Conservation (phyloP, 257 asterid species). For the Knoxia roxburghii region DNA sequence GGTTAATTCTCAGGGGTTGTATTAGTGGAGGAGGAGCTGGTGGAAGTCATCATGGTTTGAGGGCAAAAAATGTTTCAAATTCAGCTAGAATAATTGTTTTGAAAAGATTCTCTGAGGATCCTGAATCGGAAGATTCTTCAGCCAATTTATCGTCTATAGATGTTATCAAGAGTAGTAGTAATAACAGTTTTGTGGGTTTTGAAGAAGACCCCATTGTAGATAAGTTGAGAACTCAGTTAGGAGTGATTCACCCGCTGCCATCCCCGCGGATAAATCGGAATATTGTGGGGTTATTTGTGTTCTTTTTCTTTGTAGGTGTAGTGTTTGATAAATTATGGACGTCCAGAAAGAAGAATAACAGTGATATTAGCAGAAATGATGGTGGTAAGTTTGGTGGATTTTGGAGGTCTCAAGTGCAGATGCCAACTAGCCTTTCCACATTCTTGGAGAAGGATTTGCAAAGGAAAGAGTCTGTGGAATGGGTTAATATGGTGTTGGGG, state of each 20-base stretch:
- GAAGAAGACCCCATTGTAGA: conserved; percentile 89
- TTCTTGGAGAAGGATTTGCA: conserved; percentile 79
- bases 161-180: conserved; percentile 17
- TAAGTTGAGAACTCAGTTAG: conserved; percentile 86
- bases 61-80: conserved; percentile 11
- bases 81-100: conserved; percentile 45
- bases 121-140: conserved; percentile 24
- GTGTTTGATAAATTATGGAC: conserved; percentile 87
- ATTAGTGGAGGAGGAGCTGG: conserved; percentile 35
- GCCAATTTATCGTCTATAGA: conserved; percentile 27
- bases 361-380: conserved; percentile 11
- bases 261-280: conserved; percentile 64
- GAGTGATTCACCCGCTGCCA: conserved; percentile 88
- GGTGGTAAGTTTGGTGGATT: conserved; percentile 31
- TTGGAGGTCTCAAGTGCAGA: conserved; percentile 38
- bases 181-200: conserved; percentile 48
- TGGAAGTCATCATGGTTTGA: conserved; percentile 35
- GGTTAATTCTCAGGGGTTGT: conserved; percentile 38
- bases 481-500: conserved; percentile 92
- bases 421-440: conserved; percentile 47
- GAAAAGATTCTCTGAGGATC: conserved; percentile 49
- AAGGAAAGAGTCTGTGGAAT: conserved; percentile 84
- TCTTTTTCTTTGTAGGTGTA: conserved; percentile 89
- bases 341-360: conserved; percentile 43
- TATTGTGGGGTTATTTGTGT: conserved; percentile 59